Conservation (phyloP, 768 basidiomycete genomes). For the Suillus plorans region DNA sequence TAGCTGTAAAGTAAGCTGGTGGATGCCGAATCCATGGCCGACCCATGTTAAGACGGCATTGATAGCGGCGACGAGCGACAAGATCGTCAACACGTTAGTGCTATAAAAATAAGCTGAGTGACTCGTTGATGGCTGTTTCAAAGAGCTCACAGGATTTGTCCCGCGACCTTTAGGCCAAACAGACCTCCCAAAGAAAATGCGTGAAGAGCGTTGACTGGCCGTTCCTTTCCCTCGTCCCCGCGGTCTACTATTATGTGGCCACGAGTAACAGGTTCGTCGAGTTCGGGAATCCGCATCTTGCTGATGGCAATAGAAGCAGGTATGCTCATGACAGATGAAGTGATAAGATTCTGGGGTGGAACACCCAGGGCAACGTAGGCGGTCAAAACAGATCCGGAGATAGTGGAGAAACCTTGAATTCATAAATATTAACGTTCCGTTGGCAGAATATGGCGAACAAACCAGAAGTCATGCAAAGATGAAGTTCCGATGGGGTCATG, state of each 20-base stretch:
- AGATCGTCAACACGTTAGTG: constrained; percentile 81
- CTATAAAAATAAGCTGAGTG: constrained; percentile 34
- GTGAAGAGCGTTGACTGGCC: constrained; percentile 78
- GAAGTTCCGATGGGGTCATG: constrained; percentile 87
- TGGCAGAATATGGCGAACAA: constrained; percentile 12
- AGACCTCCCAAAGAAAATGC: constrained; percentile 85
- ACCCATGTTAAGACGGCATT: constrained; percentile 90
- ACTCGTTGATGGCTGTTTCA: constrained; percentile 2
- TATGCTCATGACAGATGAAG: constrained; percentile 92
- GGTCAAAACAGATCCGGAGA: constrained; percentile 85
- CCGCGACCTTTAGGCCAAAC: constrained; percentile 84
- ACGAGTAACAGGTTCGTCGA: constrained; percentile 83
- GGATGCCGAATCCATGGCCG: constrained; percentile 82
- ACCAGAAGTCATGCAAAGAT: constrained; percentile 86
- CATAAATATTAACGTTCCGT: constrained; percentile 7
- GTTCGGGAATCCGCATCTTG: constrained; percentile 83
- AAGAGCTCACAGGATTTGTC: constrained; percentile 71
- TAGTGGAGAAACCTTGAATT: constrained; percentile 73
- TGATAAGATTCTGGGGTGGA: constrained; percentile 76
- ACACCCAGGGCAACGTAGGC: constrained; percentile 83
- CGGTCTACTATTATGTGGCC: constrained; percentile 80
- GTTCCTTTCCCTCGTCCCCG: constrained; percentile 56
- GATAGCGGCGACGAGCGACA: constrained; percentile 77
- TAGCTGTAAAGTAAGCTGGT: constrained; percentile 79
- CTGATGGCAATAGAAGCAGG: constrained; percentile 92